Percentiles rank a stretch among this genome's conserved stretches.
Conservation (phyloP, 2,329 filamentous ascomycete species). For the Tolypocladium capitatum region DNA sequence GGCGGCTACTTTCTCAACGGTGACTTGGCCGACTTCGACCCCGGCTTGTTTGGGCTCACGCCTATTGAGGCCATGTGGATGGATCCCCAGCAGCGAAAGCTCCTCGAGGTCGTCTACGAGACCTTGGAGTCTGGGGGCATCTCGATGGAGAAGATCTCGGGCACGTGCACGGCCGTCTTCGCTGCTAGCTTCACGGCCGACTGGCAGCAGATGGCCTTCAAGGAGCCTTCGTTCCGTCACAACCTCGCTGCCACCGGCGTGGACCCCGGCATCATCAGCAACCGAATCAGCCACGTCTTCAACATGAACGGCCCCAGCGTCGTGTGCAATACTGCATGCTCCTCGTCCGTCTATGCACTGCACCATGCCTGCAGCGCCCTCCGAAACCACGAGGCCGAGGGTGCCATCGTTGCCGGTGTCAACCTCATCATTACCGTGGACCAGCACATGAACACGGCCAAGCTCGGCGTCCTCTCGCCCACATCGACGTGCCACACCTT, state of each 20-base stretch:
- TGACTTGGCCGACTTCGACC: constrained; percentile 20
- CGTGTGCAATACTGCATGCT: constrained; percentile 23
- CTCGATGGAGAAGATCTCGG: constrained; percentile 12
- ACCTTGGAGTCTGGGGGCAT: constrained; percentile 24
- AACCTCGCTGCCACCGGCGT: constrained; percentile 12
- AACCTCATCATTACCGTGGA: constrained; percentile 19
- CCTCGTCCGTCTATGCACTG: constrained; percentile 16
- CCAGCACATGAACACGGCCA: constrained; percentile 8
- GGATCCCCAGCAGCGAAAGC: constrained; percentile 28
- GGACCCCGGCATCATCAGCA: constrained; percentile 21
- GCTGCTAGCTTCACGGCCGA: constrained; percentile 7
- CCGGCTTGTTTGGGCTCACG: constrained; percentile 24
- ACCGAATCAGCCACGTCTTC: constrained; percentile 23
- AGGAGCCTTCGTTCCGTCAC: constrained; percentile 6
- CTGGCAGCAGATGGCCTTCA: constrained; percentile 3
- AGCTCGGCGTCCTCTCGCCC: constrained; percentile 9
- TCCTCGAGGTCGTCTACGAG: constrained; percentile 28
- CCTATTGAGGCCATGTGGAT: constrained; percentile 22
- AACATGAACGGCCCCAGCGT: constrained; percentile 21
- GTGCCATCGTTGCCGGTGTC: constrained; percentile 20
- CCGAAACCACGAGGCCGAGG: constrained; percentile 16
- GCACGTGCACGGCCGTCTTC: constrained; percentile 6
- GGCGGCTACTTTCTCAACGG: constrained; percentile 15
- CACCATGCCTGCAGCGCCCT: constrained; percentile 13
- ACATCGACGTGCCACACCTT: constrained; percentile 18